A percentile compares a stretch with the other conserved stretches of the same genome.
These are phyloP conservation scores for Lactarius vividus DNA, from an alignment of 768 basidiomycete species.

Conservation along the genomic window DNA sequence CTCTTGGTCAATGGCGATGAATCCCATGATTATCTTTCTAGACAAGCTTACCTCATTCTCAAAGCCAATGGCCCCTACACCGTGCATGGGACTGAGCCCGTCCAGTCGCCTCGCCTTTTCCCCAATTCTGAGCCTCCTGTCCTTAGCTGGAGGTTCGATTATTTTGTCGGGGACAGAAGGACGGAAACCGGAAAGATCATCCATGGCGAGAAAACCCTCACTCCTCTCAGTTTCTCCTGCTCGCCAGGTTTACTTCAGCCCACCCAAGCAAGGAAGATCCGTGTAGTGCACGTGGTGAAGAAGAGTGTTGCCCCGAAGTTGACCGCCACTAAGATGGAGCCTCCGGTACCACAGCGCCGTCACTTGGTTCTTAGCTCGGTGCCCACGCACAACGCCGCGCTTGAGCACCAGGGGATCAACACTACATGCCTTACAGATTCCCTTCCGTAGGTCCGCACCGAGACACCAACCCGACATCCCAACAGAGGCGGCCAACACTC, in stretches of 20 bases:
- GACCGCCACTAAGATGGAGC: constrained; percentile 56
- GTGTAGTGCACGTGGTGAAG: constrained; percentile 66
- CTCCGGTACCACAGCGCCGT: constrained; percentile 33
- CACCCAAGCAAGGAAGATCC: constrained; percentile 61
- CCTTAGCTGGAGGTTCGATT: constrained; percentile 76
- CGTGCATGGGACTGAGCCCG: constrained; percentile 63
- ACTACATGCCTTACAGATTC: not conserved
- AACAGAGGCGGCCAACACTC: not conserved
- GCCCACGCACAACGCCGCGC: not conserved
- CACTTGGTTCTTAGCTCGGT: not conserved
- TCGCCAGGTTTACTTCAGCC: constrained; percentile 64
- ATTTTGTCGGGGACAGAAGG: constrained; percentile 63
- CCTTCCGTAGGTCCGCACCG: not conserved
- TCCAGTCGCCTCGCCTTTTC: constrained; percentile 28
- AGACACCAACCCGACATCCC: not conserved
- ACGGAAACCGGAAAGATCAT: constrained; percentile 44
- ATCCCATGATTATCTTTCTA: constrained; percentile 69
- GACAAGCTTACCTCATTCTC: constrained; percentile 67
- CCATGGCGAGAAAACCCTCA: constrained; percentile 68
- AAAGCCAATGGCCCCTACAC: constrained; percentile 74
- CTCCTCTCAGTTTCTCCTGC: constrained; percentile 73
- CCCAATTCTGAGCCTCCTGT: constrained; percentile 33
- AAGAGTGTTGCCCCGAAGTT: constrained; percentile 69
- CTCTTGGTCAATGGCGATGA: constrained; percentile 66
- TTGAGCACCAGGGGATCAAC: not conserved